Conservation (phyloP, 345 rosid genomes). For the Eucalyptus cloeziana region DNA sequence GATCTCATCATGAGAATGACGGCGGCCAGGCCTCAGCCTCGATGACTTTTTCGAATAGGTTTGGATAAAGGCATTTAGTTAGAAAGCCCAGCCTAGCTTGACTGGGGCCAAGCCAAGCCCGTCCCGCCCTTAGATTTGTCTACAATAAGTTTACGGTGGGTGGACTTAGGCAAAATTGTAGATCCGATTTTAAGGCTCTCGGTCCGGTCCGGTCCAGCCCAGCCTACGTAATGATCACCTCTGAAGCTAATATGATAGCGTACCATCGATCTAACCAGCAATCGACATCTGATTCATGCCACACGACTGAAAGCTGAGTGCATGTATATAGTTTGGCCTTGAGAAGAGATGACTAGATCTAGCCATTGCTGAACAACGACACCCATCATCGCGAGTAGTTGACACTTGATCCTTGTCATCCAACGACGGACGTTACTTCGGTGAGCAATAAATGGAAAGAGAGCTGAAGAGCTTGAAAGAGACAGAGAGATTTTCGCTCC, state of each 20-base stretch:
- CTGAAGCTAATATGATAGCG: no score
- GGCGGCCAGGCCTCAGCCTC: not conserved
- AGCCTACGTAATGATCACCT: no score
- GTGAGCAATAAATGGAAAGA: not conserved
- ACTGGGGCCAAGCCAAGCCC: accelerated
- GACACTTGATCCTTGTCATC: not conserved
- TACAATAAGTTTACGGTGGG: no score
- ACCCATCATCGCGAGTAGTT: not conserved
- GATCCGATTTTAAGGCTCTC: no score
- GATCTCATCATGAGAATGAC: not conserved
- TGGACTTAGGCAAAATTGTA: no score
- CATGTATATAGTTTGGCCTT: not conserved
- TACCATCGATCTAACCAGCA: no score
- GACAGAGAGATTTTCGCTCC: not conserved
- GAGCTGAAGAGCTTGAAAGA: not conserved
- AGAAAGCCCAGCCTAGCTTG: not conserved
- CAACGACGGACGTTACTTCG: not conserved
- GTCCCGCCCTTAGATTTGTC: no score
- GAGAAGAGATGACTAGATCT: not conserved
- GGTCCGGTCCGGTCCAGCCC: no score
- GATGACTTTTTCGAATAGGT: not conserved
- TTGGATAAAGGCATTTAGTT: not conserved
- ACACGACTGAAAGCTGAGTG: no score
- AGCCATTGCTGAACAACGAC: not conserved
- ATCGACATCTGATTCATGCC: no score